Evolutionary conservation across 345 rosid species (phyloP), one percentile per base, ranked within the genome.

Genomic region (Odontarrhena argentea): DNA sequence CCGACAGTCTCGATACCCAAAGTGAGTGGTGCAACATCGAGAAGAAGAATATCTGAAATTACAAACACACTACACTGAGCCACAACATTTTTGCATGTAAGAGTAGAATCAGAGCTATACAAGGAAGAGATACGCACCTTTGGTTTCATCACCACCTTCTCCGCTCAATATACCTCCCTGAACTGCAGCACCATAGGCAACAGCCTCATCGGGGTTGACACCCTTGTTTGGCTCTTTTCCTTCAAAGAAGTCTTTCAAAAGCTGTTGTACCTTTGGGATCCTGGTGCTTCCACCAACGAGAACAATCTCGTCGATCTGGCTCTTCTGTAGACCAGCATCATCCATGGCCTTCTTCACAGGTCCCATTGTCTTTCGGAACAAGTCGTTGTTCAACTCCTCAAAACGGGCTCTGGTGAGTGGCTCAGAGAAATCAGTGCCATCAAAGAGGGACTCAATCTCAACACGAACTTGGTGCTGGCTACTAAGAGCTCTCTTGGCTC

Each of bases 311-410:
- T 94, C 92, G 35, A 94, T 94, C 84, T 94, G 97, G 55, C 63
- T 82, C 85, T 94, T 94, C 46, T 81, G 80, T 75, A 94, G 74
- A 42, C 91, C 91, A 70, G 97, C 97, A 78, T 94, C 99, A 24
- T 94, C 96, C 99, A 91, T 94, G 34, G 99, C 97, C 74, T 91
- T 94, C 89, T 94, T 94, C 67, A 94, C 99, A 11, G 99, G 99
- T 60, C 96, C 97, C 97, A 91, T 94, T 51, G 99, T 94, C 87
- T 94, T 94, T 63, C 96, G 87, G 82, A 94, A 94, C 79, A 94
- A 64, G 67, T 94, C 97, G 2, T 86, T 91, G 88, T 94, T 91
- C 89, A 94, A 74, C 80, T 94, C 99, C 82, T 94, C 96, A 15
- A 94, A 94, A 34, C 99, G 85, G 65, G 99, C 99, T 67, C 99